phyloP scores from a whole-genome alignment of 2,329 filamentous ascomycete genomes.

The Diplodia seriata region DNA sequence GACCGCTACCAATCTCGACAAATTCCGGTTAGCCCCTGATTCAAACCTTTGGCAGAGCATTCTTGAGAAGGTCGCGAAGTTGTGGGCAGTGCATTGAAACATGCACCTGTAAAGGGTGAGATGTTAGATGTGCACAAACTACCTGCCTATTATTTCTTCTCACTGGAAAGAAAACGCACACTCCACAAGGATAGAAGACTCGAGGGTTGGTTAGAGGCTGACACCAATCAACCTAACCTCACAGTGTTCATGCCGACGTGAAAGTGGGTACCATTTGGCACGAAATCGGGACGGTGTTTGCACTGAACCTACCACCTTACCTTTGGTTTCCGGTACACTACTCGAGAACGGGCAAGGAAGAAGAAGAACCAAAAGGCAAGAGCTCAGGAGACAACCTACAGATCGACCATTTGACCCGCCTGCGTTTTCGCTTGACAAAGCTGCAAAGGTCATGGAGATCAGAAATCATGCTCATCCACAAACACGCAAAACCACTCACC shows the following conservation, averaged over 20 bases:
- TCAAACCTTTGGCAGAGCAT: neutral
- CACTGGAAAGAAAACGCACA: neutral
- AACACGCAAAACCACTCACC: slow-evolving; percentile 47
- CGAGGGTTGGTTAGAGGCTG: neutral
- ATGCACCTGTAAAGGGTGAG: neutral
- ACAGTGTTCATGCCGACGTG: slow-evolving; percentile 2
- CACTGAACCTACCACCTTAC: neutral
- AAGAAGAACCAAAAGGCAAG: neutral
- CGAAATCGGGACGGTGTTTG: slow-evolving; percentile 12
- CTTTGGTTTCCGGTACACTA: neutral
- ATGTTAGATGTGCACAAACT: no score
- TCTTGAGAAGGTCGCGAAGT: neutral
- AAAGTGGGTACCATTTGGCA: neutral
- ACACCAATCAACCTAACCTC: neutral
- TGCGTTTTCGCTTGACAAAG: slow-evolving; percentile 56
- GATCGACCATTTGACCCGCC: slow-evolving; percentile 61
- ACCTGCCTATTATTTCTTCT: neutral
- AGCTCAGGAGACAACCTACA: slow-evolving; percentile 52
- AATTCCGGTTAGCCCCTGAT: slow-evolving; percentile 21
- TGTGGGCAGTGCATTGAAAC: neutral
- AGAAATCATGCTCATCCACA: slow-evolving; percentile 19
- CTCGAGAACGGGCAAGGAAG: neutral
- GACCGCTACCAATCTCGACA: slow-evolving; percentile 57
- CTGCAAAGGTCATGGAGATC: slow-evolving; percentile 41
- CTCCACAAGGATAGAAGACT: neutral